Percentiles rank a stretch among this genome's conserved stretches.
Conservation (phyloP, 164 flowering plant species). For the Paratinospora sagittata region DNA sequence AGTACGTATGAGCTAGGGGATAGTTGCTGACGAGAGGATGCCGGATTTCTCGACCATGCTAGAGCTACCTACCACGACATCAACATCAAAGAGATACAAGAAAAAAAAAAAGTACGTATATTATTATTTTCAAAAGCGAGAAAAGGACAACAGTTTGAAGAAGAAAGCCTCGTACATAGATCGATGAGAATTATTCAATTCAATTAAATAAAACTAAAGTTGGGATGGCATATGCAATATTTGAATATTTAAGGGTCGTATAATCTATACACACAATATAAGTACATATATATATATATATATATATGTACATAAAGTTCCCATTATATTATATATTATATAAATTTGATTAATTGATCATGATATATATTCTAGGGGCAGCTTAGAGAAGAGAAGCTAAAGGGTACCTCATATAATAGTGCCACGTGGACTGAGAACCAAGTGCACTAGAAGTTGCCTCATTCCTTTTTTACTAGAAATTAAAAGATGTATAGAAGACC, state of each 20-base stretch:
- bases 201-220: too few species aligned
- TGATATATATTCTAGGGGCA: too few species aligned
- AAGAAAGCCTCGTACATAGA: too few species aligned
- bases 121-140: not conserved
- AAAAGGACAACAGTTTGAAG: not conserved
- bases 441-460: not conserved
- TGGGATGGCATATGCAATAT: too few species aligned
- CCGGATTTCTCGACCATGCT: not conserved
- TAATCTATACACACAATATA: too few species aligned
- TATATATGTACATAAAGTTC: too few species aligned
- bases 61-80: constrained; percentile 3
- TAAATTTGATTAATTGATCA: too few species aligned
- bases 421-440: not conserved
- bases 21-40: not conserved
- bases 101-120: not conserved
- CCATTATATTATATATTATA: too few species aligned
- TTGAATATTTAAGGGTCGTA: too few species aligned
- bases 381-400: not conserved
- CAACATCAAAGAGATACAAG: not conserved
- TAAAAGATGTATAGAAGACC: not conserved
- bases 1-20: too few species aligned
- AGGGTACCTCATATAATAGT: not conserved
- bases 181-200: too few species aligned
- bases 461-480: not conserved
- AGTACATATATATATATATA: too few species aligned